These are phyloP conservation scores for Aquilaria agallochum DNA, from an alignment of 441 rosid genomes.

Conservation along the genomic window DNA sequence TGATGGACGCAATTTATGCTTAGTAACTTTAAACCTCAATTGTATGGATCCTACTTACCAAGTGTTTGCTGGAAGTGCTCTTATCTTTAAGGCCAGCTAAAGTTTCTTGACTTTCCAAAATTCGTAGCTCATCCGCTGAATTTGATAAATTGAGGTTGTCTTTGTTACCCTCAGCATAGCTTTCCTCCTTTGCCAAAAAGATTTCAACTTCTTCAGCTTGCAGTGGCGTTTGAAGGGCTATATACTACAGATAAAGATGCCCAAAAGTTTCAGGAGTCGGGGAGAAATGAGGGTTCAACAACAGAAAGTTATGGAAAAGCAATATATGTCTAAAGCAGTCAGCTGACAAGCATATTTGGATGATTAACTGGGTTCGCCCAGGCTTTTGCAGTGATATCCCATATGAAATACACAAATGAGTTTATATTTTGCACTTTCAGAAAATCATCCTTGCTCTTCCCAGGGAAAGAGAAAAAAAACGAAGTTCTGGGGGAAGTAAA, in stretches of 20 bases:
- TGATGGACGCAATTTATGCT: no score
- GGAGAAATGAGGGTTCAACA: not conserved
- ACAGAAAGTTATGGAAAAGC: no score
- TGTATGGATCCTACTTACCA: conserved; percentile 31
- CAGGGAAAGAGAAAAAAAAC: no score
- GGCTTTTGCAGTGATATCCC: no score
- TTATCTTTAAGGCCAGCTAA: conserved; percentile 36
- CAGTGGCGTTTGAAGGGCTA: conserved; percentile 43
- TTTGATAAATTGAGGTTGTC: conserved; percentile 17
- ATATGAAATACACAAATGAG: no score
- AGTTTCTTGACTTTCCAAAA: conserved; percentile 47
- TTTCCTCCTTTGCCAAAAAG: conserved; percentile 28
- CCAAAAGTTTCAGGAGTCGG: not conserved
- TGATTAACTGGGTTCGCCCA: no score
- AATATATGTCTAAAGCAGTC: no score
- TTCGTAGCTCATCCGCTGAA: conserved; percentile 29
- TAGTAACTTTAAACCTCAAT: no score
- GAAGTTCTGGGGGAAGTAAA: no score
- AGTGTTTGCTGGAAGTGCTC: conserved; percentile 25
- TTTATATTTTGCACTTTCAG: no score
- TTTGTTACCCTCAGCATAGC: conserved; percentile 13
- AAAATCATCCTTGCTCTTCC: no score
- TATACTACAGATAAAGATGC: conserved; percentile 32
- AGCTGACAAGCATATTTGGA: no score
- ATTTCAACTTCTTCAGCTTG: conserved; percentile 56